Base-by-base conservation (phyloP, 2,329 filamentous ascomycete species). In the Ceratocystis variospora region DNA sequence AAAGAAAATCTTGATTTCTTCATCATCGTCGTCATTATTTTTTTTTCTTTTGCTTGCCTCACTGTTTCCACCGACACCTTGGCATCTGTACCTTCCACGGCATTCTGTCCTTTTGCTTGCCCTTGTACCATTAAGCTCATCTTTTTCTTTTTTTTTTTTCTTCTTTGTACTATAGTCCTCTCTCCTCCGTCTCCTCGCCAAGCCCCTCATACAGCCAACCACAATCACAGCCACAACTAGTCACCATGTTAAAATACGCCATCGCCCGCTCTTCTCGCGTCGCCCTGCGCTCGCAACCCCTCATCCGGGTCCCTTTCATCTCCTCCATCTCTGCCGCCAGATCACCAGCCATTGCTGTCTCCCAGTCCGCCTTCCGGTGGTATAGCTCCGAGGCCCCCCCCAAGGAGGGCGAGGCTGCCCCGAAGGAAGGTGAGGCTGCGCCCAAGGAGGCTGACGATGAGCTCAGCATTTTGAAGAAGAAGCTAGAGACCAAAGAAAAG, bases 401-500 rank as follows among this genome's bases (percentile, higher is more conserved):
- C 44, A 66, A 70, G 66, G 31, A 72, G 71, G 70, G 70, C 15
- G 69, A 68, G 31, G 73, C 75, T 67, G 70, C 70, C 22, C 63
- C 67, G 3, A 70, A 75, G 48, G 48, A 72, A 15, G 68, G 73
- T 6, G 70, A 71, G 48, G 65, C 65, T 1, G 72, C 66, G 1
- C 72, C 75, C 68, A 71, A 73, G 19, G 71, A 68, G 6, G 73
- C 74, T 45, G 66, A 72, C 8, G 77, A 77, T 66, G 73, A 75
- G 53, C 72, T 79, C 50, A 73, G 75, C 2, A 75, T 77, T 67
- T 72, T 82, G 66, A 81, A 80, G 76, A 81, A 81, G 73, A 74
- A 78, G 68, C 73, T 82, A 61, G 80, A 82, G 73, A 73, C 77
- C 70, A 82, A 82, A 74, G 77, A 81, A 41, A 76, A 77, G 70